phyloP scores from a whole-genome alignment of 2,329 filamentous ascomycete species.

The Ceratocystis alfenasii region DNA sequence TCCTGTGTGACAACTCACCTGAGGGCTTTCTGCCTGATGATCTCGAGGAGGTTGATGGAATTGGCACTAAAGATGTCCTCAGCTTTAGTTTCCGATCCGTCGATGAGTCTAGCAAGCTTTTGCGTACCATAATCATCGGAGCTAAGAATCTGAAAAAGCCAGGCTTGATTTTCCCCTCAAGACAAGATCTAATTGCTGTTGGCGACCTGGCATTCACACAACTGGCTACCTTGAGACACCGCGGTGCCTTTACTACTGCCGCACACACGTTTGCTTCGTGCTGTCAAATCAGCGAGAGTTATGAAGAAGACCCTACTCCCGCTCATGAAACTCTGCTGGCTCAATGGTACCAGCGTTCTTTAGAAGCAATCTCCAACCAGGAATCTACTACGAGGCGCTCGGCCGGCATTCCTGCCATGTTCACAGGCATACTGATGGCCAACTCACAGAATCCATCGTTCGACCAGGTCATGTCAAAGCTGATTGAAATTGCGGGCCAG shows the following conservation, averaged over 20 bases:
- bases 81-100: conserved; percentile 92
- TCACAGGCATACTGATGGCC: conserved; percentile 67
- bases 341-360: conserved; percentile 61
- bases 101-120: conserved; percentile 78
- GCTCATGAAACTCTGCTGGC: conserved; percentile 40
- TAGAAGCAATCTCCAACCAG: conserved; percentile 60
- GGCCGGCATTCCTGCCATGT: conserved; percentile 77
- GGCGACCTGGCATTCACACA: conserved; percentile 71
- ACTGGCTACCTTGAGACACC: conserved; percentile 69
- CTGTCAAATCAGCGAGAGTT: conserved; percentile 52
- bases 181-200: conserved; percentile 49
- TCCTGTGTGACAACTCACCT: conserved; percentile 87
- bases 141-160: conserved; percentile 36
- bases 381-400: conserved; percentile 78
- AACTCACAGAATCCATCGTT: conserved; percentile 49
- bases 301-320: conserved; percentile 27
- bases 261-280: conserved; percentile 75
- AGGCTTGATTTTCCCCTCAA: conserved; percentile 38
- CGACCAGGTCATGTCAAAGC: conserved; percentile 48
- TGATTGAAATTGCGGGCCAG: conserved; percentile 46
- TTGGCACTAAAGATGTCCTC: conserved; percentile 76
- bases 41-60: conserved; percentile 55
- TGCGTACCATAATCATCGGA: conserved; percentile 50
- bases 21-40: conserved; percentile 77
- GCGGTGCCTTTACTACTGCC: conserved; percentile 88